Evolutionary conservation across 1,139 yeast species (phyloP).

Genomic region (Magnusiomyces starmeri): DNA sequence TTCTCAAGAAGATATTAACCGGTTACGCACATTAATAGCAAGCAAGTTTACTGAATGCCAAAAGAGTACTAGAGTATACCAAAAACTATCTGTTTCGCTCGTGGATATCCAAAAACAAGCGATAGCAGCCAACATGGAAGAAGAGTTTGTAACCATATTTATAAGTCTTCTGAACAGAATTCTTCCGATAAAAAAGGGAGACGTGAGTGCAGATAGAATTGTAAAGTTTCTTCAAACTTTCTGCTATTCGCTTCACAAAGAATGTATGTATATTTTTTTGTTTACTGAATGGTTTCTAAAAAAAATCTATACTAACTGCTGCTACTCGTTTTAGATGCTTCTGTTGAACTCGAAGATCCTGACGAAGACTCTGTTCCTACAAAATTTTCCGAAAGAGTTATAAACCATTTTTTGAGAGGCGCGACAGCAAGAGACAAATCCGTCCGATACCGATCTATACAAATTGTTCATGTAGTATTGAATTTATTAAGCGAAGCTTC

Average conservation of each 20-base stretch:
- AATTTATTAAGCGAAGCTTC: constrained; percentile 71
- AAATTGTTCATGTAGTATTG: constrained; percentile 65
- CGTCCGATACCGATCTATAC: constrained; percentile 77
- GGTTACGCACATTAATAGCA: constrained; percentile 37
- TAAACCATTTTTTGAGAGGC: constrained; percentile 66
- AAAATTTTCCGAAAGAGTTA: constrained; percentile 52
- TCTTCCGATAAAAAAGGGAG: constrained; percentile 62
- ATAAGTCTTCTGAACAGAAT: constrained; percentile 56
- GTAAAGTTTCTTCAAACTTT: constrained; percentile 68
- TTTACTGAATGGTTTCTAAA: constrained; percentile 22
- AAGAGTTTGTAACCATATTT: constrained; percentile 53
- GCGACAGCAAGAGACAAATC: constrained; percentile 66
- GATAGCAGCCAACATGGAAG: constrained; percentile 44
- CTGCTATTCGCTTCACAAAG: constrained; percentile 44
- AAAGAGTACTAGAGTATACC: constrained; percentile 61
- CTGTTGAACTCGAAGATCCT: constrained; percentile 36
- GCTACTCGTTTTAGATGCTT: constrained; percentile 16
- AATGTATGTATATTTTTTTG: constrained; percentile 19
- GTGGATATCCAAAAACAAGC: constrained; percentile 55
- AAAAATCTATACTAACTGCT: constrained; percentile 18
- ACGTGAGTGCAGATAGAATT: constrained; percentile 66
- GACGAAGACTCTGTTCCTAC: constrained; percentile 34
- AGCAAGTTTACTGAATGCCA: constrained; percentile 82
- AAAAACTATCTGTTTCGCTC: constrained; percentile 61
- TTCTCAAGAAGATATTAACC: constrained; percentile 20